Evolutionary conservation across 768 basidiomycete genomes (phyloP).

Genomic region (Ramaria rubella): DNA sequence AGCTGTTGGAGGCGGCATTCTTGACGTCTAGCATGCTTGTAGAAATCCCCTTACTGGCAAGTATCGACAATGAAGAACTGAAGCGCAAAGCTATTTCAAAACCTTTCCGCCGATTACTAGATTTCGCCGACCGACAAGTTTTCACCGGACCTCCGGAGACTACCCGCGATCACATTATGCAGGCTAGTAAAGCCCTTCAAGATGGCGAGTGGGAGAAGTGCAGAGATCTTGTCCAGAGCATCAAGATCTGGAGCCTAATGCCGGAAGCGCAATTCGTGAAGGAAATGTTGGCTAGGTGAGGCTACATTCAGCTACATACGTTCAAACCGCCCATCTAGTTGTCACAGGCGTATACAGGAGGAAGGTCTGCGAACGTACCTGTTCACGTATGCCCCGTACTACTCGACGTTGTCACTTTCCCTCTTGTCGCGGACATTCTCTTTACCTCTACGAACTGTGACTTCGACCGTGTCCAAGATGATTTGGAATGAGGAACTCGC

Average conservation of each 20-base stretch:
- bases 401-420: conserved; percentile 82
- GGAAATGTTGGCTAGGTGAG: conserved; percentile 90
- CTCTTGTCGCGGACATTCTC: conserved; percentile 86
- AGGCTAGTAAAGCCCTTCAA: conserved; percentile 94
- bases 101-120: conserved; percentile 89
- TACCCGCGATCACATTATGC: conserved; percentile 98
- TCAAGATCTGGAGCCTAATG: conserved; percentile 98
- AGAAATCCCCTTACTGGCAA: conserved; percentile 92
- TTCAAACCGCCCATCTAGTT: not conserved
- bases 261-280: conserved; percentile 83
- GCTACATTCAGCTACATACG: conserved; percentile 3
- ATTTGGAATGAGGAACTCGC: conserved; percentile 95
- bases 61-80: conserved; percentile 89
- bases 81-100: conserved; percentile 93
- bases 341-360: conserved; percentile 92
- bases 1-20: conserved; percentile 94
- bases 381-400: conserved; percentile 95
- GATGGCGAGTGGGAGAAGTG: conserved; percentile 97
- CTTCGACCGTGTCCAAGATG: conserved; percentile 94
- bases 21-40: conserved; percentile 98
- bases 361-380: conserved; percentile 95
- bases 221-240: conserved; percentile 85
- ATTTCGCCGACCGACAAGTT: conserved; percentile 95
- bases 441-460: conserved; percentile 72
- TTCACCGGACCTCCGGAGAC: conserved; percentile 99